Percentiles rank a stretch among this genome's conserved stretches.
These are phyloP conservation scores for Amanita thiersii DNA, from an alignment of 768 basidiomycete species.

Conservation along the genomic window DNA sequence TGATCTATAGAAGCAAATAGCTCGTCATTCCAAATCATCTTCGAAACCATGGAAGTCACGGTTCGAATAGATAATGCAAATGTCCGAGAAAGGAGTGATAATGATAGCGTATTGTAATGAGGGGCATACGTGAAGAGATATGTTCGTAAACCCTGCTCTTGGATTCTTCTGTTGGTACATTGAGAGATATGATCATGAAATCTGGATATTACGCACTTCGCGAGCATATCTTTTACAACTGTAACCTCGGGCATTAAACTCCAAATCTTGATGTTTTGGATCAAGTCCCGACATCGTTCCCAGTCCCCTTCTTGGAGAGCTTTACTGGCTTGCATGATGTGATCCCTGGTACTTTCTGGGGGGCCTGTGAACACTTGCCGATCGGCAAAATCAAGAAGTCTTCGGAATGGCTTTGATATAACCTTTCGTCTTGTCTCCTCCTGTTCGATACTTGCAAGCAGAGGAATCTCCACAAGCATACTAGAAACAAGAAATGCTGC, in stretches of 20 bases:
- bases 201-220: conserved; percentile 50
- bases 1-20: conserved; percentile 90
- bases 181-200: background rate
- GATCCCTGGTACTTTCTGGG: conserved; percentile 97
- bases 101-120: conserved; percentile 86
- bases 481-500: conserved; percentile 97
- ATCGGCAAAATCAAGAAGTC: conserved; percentile 93
- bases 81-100: conserved; percentile 78
- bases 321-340: conserved; percentile 99
- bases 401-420: conserved; percentile 94
- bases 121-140: conserved; percentile 98
- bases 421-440: conserved; percentile 91
- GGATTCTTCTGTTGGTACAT: conserved; percentile 67
- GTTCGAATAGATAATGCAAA: conserved; percentile 77
- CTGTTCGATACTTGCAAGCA: conserved; percentile 89
- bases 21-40: conserved; percentile 99
- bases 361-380: conserved; percentile 97
- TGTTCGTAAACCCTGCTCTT: conserved; percentile 94
- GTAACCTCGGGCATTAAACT: conserved; percentile 86
- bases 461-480: conserved; percentile 96
- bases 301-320: conserved; percentile 95
- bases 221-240: conserved; percentile 90
- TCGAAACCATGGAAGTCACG: conserved; percentile 88
- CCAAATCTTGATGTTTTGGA: conserved; percentile 98
- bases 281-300: conserved; percentile 90